Evolutionary conservation across 176 grass and related monocot genomes (phyloP).

Genomic region (Areca catechu): DNA sequence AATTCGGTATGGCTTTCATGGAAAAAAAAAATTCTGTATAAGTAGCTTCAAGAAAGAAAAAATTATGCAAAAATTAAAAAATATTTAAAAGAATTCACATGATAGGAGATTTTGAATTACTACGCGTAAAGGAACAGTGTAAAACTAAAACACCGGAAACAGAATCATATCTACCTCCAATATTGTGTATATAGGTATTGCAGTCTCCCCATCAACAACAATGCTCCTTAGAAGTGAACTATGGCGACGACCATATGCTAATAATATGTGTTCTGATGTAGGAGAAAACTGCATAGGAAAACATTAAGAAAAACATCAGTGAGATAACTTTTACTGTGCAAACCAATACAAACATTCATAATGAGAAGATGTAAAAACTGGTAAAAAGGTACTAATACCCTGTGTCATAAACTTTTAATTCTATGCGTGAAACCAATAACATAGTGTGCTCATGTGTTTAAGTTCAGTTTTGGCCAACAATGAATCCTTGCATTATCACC

Average conservation of each 20-base stretch:
- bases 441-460: too few species aligned
- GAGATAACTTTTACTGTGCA: neutral
- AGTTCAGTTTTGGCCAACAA: too few species aligned
- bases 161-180: constrained; percentile 61
- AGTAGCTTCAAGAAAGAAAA: too few species aligned
- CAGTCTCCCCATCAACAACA: constrained; percentile 82
- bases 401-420: too few species aligned
- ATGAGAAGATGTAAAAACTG: constrained; percentile 10
- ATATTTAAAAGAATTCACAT: neutral
- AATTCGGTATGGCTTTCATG: too few species aligned
- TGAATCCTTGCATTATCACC: too few species aligned
- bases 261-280: constrained; percentile 85
- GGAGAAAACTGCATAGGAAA: constrained; percentile 78
- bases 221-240: constrained; percentile 77
- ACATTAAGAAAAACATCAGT: neutral
- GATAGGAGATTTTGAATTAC: too few species aligned
- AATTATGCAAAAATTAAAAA: too few species aligned
- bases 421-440: too few species aligned
- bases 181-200: constrained; percentile 89
- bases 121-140: too few species aligned
- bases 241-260: constrained; percentile 98
- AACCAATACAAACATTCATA: constrained; percentile 12
- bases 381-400: too few species aligned
- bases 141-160: constrained; percentile 11
- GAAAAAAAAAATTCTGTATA: too few species aligned